phyloP scores from a whole-genome alignment of 208 protist genomes.

The Tetramitus jugosus region DNA sequence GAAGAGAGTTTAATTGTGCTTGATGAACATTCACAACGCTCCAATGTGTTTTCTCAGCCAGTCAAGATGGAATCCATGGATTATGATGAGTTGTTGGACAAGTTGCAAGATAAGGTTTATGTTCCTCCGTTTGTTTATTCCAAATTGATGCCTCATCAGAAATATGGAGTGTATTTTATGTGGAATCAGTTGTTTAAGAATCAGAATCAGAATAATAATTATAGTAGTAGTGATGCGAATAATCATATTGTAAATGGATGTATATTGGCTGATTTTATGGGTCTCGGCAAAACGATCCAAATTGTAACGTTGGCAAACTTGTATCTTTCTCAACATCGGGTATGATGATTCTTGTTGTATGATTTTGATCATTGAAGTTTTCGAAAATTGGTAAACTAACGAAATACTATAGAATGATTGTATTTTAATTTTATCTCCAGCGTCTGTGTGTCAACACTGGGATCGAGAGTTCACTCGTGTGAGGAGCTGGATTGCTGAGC shows the following conservation, averaged over 20 bases:
- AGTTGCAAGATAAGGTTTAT: background rate
- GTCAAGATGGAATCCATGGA: too few species aligned
- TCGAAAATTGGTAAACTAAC: background rate
- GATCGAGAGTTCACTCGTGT: background rate
- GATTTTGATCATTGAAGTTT: too few species aligned
- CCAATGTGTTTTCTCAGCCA: background rate
- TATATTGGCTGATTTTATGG: conserved; percentile 30
- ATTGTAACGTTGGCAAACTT: background rate
- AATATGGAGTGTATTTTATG: conserved; percentile 9
- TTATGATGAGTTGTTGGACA: background rate
- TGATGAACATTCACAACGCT: background rate
- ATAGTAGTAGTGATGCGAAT: too few species aligned
- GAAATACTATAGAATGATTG: background rate
- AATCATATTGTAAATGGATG: conserved; percentile 15
- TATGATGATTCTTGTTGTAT: too few species aligned
- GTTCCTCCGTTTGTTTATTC: background rate
- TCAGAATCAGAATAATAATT: too few species aligned
- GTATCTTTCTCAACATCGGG: background rate
- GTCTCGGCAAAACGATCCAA: conserved; percentile 26
- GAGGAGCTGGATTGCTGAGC: background rate
- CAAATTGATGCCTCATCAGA: conserved; percentile 2
- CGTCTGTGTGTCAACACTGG: background rate
- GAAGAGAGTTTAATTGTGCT: background rate
- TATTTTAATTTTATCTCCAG: background rate
- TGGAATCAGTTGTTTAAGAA: too few species aligned